phyloP scores from a whole-genome alignment of 2,329 filamentous ascomycete species.

The Botrytis elliptica region DNA sequence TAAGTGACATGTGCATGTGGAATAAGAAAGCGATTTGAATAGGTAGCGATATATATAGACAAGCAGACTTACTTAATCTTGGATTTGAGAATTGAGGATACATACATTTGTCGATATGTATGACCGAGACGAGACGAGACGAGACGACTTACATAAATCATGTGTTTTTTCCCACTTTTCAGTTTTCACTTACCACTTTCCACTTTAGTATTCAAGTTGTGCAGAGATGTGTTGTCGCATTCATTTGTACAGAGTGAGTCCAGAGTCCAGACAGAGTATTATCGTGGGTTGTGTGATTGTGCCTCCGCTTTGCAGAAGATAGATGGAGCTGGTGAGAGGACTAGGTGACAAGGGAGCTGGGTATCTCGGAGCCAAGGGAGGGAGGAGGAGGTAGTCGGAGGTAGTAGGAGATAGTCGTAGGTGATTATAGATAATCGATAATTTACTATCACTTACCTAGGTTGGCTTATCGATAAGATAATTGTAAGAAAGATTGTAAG shows the following conservation, averaged over 20 bases:
- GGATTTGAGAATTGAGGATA: neutral
- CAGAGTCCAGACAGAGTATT: neutral
- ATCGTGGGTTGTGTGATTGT: neutral
- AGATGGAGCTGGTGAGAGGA: neutral
- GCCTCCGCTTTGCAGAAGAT: neutral
- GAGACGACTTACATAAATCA: neutral
- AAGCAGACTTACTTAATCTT: neutral
- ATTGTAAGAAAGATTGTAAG: neutral
- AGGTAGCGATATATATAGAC: neutral
- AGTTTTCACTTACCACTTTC: neutral
- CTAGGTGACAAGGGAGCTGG: neutral
- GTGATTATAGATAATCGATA: neutral
- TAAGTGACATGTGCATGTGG: neutral
- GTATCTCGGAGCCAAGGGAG: neutral
- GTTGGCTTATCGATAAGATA: conserved; percentile 7
- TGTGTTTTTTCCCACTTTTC: neutral
- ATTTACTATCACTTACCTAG: neutral
- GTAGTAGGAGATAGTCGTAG: neutral
- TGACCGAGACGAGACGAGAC: neutral
- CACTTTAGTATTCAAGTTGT: neutral
- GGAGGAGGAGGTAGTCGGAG: no score
- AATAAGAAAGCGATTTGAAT: neutral
- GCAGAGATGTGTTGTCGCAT: neutral
- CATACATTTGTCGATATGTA: neutral
- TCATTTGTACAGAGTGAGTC: neutral